phyloP scores from a whole-genome alignment of 495 filamentous ascomycete genomes.

The Penicillium salamii region DNA sequence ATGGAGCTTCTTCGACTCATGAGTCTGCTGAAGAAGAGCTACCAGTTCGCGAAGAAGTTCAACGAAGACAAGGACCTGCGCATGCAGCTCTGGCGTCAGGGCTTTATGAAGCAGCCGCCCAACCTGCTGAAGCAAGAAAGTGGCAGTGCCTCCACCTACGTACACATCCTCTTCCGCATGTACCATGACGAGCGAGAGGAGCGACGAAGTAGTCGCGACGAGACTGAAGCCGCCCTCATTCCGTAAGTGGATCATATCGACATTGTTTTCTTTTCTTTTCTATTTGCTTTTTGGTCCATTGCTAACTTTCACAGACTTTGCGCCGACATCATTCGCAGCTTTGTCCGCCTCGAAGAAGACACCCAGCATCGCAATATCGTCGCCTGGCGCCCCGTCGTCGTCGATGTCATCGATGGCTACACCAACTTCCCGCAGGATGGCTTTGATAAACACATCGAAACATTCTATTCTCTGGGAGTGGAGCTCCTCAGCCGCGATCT shows the following conservation, averaged over 20 bases:
- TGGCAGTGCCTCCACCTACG: conserved; percentile 88
- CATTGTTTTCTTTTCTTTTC: background rate
- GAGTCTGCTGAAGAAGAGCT: conserved; percentile 89
- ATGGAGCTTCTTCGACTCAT: conserved; percentile 86
- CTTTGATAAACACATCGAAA: conserved; percentile 73
- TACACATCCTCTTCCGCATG: conserved; percentile 93
- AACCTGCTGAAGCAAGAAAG: conserved; percentile 98
- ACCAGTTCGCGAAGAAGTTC: conserved; percentile 93
- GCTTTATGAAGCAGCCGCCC: conserved; percentile 99
- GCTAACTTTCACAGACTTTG: conserved; percentile 56
- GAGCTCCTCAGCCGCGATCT: conserved; percentile 83
- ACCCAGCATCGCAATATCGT: conserved; percentile 93
- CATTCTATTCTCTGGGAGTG: conserved; percentile 82
- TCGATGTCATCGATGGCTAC: conserved; percentile 96
- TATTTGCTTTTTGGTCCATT: too few species aligned
- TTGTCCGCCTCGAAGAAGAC: conserved; percentile 82
- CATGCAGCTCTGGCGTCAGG: conserved; percentile 91
- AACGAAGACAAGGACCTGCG: conserved; percentile 95
- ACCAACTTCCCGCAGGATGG: conserved; percentile 79
- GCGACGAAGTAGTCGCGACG: conserved; percentile 67
- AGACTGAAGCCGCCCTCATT: conserved; percentile 87
- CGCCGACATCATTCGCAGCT: conserved; percentile 84
- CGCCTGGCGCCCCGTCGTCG: conserved; percentile 94
- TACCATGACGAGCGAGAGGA: conserved; percentile 86
- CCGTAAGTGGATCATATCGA: conserved; percentile 62